Base-by-base conservation (phyloP, 345 rosid genomes). In the Eucalyptus tenuipes region DNA sequence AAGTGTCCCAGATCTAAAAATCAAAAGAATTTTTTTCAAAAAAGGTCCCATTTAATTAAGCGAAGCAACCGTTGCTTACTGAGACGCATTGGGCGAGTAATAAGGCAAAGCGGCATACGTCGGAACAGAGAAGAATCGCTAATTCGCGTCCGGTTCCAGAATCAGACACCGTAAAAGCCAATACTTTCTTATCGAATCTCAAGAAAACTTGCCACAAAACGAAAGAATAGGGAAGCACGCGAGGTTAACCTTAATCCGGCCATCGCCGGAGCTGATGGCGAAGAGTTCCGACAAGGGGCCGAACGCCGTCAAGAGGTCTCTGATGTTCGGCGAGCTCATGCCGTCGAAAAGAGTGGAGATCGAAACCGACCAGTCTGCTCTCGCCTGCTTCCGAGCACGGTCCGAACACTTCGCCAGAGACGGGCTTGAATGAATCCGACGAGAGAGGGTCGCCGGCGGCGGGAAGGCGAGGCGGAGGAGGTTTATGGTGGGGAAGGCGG, bases 211-310 rank as follows among this genome's bases (percentile, higher is more conserved):
- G 18, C 71, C 45, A 44, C 7, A 9, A 13, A 64, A 64, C 17
- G 27, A 12, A 12, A 59, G 31, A 59, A 59, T 12, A 15, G 71
- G 37, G 71, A 29, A 29, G 71, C 71, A 64, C 37, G 71, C 4
- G 71, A 64, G 18, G 53, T 50, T 50, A 87, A 95, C 99, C 98
- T 96, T 96, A 87, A 96, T 93, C 89, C 99, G 93, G 87, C 97
- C 99, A 92, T 96, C 97, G 24, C 99, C 99, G 5, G 97, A 91
- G 90, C 95, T 92, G 89, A 96, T 90, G 48, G 98, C 99, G 14
- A 96, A 94, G 89, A 96, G 94, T 89, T 96, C 97, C 80, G 96
- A 86, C 2, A 94, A 90, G 80, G 99, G 98, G 91, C 99, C 96
- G 87, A 94, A 96, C 49, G 96, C 91, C 31, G 98, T 96, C 92